These are phyloP conservation scores for Babesia caballi DNA, from an alignment of 169 alveolate species.

Conservation along the genomic window DNA sequence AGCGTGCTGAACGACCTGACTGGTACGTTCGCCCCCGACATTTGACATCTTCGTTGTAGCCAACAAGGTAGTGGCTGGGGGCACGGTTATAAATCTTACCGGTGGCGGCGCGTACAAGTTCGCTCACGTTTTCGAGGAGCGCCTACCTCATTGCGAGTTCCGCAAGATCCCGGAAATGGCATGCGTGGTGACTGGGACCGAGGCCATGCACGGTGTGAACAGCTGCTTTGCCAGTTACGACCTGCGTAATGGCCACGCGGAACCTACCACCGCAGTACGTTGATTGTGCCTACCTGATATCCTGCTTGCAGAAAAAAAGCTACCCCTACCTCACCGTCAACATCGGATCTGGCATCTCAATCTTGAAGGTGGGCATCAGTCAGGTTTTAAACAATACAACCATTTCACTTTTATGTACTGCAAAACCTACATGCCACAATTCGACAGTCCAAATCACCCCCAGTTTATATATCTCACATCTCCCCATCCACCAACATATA, in stretches of 20 bases:
- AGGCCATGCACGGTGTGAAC: slow-evolving; percentile 1
- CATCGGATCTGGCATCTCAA: slow-evolving; percentile 58
- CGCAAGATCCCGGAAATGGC: slow-evolving; percentile 18
- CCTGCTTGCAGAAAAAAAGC: neutral
- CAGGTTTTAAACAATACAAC: too few species aligned
- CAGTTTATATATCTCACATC: too few species aligned
- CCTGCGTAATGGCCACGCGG: neutral
- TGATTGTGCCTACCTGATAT: neutral
- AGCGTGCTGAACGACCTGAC: neutral
- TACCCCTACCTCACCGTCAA: slow-evolving; percentile 50
- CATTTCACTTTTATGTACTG: too few species aligned
- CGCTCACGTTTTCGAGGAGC: slow-evolving; percentile 3
- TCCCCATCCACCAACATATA: too few species aligned
- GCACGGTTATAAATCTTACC: slow-evolving; percentile 15
- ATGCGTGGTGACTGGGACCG: slow-evolving; percentile 34
- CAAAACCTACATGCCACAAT: neutral
- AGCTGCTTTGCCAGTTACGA: slow-evolving; percentile 15
- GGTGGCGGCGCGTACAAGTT: slow-evolving; percentile 61
- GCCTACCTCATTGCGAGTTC: slow-evolving; percentile 1
- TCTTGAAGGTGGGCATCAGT: slow-evolving; percentile 23
- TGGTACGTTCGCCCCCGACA: slow-evolving; percentile 1
- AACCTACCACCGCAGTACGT: slow-evolving; percentile 5
- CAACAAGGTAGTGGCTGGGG: neutral
- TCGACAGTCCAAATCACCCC: too few species aligned
- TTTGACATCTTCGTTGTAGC: neutral